phyloP scores from a whole-genome alignment of 257 asterid genomes.

The Cynanchum wilfordii region DNA sequence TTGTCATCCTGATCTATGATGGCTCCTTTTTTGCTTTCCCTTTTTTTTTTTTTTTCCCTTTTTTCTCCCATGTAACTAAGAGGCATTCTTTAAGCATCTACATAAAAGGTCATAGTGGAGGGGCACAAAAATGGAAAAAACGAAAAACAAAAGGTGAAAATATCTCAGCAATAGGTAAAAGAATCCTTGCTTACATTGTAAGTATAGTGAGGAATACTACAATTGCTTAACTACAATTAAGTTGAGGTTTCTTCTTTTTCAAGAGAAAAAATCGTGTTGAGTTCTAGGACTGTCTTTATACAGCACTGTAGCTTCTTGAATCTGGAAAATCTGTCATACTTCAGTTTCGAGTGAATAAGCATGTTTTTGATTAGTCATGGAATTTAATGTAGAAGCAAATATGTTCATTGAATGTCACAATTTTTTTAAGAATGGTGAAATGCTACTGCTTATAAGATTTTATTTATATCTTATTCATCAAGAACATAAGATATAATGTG shows the following conservation, averaged over 20 bases:
- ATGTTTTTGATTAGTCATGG: too few species aligned
- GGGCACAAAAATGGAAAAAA: background rate
- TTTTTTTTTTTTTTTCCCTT: too few species aligned
- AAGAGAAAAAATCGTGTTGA: too few species aligned
- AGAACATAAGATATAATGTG: background rate
- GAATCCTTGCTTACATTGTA: background rate
- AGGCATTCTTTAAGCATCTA: background rate
- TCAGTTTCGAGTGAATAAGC: too few species aligned
- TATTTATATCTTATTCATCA: background rate
- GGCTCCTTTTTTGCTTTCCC: too few species aligned
- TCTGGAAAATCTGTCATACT: too few species aligned
- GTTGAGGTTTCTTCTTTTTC: too few species aligned
- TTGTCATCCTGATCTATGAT: background rate
- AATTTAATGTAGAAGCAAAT: background rate
- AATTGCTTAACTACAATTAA: too few species aligned
- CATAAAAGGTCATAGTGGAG: background rate
- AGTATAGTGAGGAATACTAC: too few species aligned
- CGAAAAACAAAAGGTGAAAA: background rate
- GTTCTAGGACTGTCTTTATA: background rate
- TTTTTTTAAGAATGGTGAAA: background rate
- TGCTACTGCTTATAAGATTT: background rate
- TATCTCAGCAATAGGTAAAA: background rate
- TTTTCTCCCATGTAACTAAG: too few species aligned
- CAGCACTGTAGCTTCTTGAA: background rate
- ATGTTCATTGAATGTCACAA: background rate